A percentile compares a stretch with the other conserved stretches of the same genome.
phyloP scores from a whole-genome alignment of 2,329 filamentous ascomycete species.

The Stagonosporopsis cucurbitacearum region DNA sequence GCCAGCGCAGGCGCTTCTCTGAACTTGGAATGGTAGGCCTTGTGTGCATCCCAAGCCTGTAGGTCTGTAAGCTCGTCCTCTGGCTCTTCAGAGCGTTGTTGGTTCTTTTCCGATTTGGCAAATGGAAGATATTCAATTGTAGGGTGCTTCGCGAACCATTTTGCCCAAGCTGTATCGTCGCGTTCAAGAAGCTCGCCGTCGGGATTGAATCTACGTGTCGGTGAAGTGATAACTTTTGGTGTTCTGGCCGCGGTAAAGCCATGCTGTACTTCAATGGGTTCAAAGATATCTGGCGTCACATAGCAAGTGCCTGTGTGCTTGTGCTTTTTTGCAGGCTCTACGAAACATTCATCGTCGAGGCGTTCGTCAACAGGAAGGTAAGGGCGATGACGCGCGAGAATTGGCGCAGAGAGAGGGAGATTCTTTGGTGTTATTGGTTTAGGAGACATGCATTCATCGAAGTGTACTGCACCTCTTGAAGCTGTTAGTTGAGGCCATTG shows the following conservation, averaged over 20 bases:
- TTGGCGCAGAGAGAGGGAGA: not conserved
- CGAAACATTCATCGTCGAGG: not conserved
- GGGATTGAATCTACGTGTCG: not conserved
- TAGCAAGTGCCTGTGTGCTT: constrained; percentile 11
- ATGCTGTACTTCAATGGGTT: constrained; percentile 9
- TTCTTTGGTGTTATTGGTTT: constrained; percentile 7
- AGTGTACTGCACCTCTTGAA: not conserved
- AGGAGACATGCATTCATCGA: not conserved
- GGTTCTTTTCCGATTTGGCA: not conserved
- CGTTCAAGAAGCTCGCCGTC: constrained; percentile 16
- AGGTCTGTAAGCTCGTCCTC: not conserved
- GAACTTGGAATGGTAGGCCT: not conserved
- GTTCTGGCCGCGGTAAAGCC: constrained; percentile 11
- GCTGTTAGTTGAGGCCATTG: not conserved
- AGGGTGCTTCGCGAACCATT: constrained; percentile 12
- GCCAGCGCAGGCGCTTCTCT: not conserved
- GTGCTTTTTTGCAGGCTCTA: constrained; percentile 5
- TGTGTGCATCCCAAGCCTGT: constrained; percentile 4
- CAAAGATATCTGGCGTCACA: constrained; percentile 11
- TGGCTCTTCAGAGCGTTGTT: not conserved
- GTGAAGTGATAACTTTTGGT: no score
- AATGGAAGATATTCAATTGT: constrained; percentile 12
- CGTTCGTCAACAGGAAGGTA: not conserved
- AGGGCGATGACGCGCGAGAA: not conserved
- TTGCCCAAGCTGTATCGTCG: constrained; percentile 12